A percentile compares a stretch with the other conserved stretches of the same genome.
These are phyloP conservation scores for Epichloe festucae DNA, from an alignment of 2,329 filamentous ascomycete species.

Conservation along the genomic window DNA sequence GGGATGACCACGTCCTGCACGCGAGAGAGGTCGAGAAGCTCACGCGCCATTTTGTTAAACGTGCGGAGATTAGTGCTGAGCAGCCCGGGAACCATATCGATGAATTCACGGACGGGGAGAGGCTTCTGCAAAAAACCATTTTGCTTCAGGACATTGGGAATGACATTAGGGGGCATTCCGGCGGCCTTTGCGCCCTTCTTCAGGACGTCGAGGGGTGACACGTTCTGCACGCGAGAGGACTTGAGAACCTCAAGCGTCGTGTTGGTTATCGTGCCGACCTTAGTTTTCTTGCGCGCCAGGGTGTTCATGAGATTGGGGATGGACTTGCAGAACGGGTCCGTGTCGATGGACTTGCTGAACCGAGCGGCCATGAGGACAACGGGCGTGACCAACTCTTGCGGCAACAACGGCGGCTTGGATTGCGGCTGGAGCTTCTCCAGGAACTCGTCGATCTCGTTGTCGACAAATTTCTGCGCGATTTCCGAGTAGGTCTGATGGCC, in stretches of 20 bases:
- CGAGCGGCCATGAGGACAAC: not conserved
- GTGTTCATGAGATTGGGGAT: not conserved
- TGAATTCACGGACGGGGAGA: not conserved
- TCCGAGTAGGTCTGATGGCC: no score
- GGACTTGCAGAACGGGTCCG: not conserved
- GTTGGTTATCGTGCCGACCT: no score
- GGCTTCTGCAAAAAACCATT: not conserved
- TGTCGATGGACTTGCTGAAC: not conserved
- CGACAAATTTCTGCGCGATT: not conserved
- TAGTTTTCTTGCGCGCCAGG: not conserved
- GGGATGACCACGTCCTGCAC: no score
- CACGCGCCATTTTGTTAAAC: no score
- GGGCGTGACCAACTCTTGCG: no score
- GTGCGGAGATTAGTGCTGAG: not conserved
- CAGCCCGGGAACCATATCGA: not conserved
- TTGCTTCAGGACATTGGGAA: not conserved
- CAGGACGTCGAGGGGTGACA: not conserved
- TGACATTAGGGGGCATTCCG: not conserved
- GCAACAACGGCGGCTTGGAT: no score
- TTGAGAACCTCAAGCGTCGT: not conserved
- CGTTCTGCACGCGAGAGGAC: not conserved
- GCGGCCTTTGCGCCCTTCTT: not conserved
- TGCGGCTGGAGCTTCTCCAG: not conserved
- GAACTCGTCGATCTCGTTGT: not conserved
- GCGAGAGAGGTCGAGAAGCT: no score